phyloP scores from a whole-genome alignment of 805 yeast species.

The Diddensiella caesifluorescens region DNA sequence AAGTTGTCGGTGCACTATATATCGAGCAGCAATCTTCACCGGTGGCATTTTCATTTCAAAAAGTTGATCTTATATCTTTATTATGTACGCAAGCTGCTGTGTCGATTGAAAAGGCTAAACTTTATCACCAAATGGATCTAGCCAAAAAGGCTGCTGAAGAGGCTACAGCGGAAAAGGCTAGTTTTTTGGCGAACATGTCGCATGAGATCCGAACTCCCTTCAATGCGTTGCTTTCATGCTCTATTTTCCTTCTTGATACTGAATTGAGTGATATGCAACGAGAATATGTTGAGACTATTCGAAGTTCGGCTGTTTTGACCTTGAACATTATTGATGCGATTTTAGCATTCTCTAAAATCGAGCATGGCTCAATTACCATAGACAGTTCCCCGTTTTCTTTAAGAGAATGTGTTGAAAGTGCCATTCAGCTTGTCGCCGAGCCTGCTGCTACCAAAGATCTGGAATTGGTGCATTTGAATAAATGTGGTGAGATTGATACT shows the following conservation, averaged over 20 bases:
- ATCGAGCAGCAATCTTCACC: too few species aligned
- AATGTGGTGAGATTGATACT: conserved; percentile 36
- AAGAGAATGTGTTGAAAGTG: conserved; percentile 43
- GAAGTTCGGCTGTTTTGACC: conserved; percentile 46
- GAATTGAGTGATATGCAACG: conserved; percentile 39
- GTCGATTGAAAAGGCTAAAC: conserved; percentile 43
- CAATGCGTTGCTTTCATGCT: conserved; percentile 40
- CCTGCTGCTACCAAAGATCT: conserved; percentile 42
- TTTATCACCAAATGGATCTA: conserved; percentile 44
- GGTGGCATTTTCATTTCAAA: conserved; percentile 34
- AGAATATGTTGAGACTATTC: conserved; percentile 49
- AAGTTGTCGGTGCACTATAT: too few species aligned
- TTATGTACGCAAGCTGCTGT: conserved; percentile 50
- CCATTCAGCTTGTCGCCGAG: conserved; percentile 45
- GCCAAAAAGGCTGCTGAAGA: conserved; percentile 40
- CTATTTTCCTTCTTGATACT: conserved; percentile 38
- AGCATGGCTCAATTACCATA: conserved; percentile 47
- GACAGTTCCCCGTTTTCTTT: conserved; percentile 42
- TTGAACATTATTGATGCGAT: conserved; percentile 50
- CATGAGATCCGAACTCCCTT: conserved; percentile 55
- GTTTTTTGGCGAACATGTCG: conserved; percentile 51
- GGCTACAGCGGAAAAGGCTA: conserved; percentile 51
- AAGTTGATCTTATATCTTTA: conserved; percentile 38
- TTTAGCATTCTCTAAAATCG: conserved; percentile 49
- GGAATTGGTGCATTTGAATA: conserved; percentile 42